These are phyloP conservation scores for Cydonia oblonga DNA, from an alignment of 331 rosid species.

Conservation along the genomic window DNA sequence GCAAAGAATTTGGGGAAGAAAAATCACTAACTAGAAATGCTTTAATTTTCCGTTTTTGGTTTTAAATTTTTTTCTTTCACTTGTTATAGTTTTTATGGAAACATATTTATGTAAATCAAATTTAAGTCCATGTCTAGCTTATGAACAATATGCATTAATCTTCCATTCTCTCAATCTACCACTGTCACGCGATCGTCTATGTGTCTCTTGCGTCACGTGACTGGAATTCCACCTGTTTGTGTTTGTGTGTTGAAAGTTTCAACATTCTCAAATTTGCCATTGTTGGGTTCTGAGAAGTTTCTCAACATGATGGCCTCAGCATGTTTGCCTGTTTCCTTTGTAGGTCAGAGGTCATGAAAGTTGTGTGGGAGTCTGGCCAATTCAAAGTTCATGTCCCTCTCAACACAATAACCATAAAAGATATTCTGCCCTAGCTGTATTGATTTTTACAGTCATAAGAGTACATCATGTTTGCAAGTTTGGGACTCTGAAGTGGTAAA, in stretches of 20 bases:
- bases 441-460: neutral
- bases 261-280: conserved; percentile 3
- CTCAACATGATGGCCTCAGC: conserved; percentile 21
- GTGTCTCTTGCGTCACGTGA: neutral
- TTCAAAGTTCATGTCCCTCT: conserved; percentile 39
- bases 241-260: neutral
- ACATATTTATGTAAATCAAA: neutral
- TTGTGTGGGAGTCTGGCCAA: conserved; percentile 37
- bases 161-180: too few species aligned
- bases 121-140: neutral
- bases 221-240: neutral
- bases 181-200: too few species aligned
- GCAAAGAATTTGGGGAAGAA: neutral
- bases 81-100: neutral
- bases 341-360: conserved; percentile 35
- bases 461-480: neutral
- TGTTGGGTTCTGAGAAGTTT: conserved; percentile 26
- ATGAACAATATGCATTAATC: neutral
- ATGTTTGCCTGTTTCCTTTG: conserved; percentile 15
- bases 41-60: neutral
- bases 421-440: conserved; percentile 16
- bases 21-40: neutral
- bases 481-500: neutral
- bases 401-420: conserved; percentile 38
- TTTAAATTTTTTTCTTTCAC: neutral